These are phyloP conservation scores for Basidioascus undulatus DNA, from an alignment of 768 basidiomycete genomes.

Conservation along the genomic window DNA sequence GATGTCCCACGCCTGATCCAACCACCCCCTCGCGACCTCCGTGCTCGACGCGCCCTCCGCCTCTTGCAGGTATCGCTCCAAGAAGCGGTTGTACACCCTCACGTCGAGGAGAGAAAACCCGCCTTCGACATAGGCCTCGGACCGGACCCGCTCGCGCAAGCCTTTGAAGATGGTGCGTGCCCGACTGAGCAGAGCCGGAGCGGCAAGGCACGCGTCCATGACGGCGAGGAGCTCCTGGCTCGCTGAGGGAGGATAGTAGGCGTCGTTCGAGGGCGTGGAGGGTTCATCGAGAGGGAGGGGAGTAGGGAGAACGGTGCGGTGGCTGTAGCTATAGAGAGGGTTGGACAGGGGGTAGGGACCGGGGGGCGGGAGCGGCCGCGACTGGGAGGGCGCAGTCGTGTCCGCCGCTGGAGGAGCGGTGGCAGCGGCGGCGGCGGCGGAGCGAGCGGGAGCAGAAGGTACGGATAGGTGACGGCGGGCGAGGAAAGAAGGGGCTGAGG, in stretches of 20 bases:
- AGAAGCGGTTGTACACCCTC: constrained; percentile 37
- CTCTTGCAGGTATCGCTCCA: constrained; percentile 39
- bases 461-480: too few species aligned
- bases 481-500: too few species aligned
- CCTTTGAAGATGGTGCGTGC: constrained; percentile 48
- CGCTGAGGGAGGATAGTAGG: constrained; percentile 32
- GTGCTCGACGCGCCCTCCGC: constrained; percentile 25
- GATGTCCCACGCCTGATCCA: constrained; percentile 35
- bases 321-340: not conserved
- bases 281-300: not conserved
- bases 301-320: not conserved
- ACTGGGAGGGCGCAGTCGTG: too few species aligned
- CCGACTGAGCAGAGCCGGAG: constrained; percentile 47
- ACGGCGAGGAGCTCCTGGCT: constrained; percentile 48
- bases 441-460: too few species aligned
- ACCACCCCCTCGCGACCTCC: constrained; percentile 29
- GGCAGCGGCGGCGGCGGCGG: too few species aligned
- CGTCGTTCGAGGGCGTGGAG: not conserved
- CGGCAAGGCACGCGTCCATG: constrained; percentile 60
- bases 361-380: too few species aligned
- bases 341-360: too few species aligned
- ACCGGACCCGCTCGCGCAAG: constrained; percentile 20
- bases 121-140: constrained; percentile 1
- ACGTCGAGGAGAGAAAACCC: constrained; percentile 24
- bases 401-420: too few species aligned